Percentiles rank a stretch among this genome's conserved stretches.
phyloP scores from a whole-genome alignment of 1,284 basidiomycete species.

The Tranzscheliella williamsii region DNA sequence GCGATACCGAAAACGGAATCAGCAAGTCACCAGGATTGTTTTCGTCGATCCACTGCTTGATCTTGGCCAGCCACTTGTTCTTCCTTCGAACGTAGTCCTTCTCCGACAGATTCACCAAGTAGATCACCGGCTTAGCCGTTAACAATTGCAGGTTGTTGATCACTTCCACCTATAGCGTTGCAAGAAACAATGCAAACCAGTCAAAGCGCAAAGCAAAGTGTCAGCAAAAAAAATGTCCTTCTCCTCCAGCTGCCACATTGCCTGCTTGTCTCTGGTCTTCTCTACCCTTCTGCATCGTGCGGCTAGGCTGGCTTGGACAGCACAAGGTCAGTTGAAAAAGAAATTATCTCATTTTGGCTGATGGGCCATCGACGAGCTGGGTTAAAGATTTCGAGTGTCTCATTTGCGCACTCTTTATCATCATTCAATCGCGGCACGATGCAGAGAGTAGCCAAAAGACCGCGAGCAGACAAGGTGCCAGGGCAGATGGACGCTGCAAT shows the following conservation, averaged over 20 bases:
- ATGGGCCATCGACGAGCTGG: conserved; percentile 72
- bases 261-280: too few relatives aligned
- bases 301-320: too few relatives aligned
- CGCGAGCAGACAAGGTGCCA: too few relatives aligned
- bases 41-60: conserved; percentile 97
- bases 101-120: conserved; percentile 96
- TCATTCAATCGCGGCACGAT: conserved; percentile 62
- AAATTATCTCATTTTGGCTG: conserved; percentile 55
- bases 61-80: conserved; percentile 99
- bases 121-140: conserved; percentile 96
- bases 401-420: conserved; percentile 72
- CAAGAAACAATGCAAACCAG: neutral
- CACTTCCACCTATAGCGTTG: conserved; percentile 86
- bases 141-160: conserved; percentile 89
- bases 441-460: neutral
- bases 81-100: conserved; percentile 94
- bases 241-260: conserved; percentile 3
- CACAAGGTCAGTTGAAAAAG: too few relatives aligned
- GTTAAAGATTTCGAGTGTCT: conserved; percentile 71
- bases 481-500: neutral
- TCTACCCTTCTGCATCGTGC: too few relatives aligned
- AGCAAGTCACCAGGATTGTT: conserved; percentile 94
- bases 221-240: neutral
- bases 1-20: conserved; percentile 94
- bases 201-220: neutral